Conservation (phyloP, 495 filamentous ascomycete genomes). For the Neurospora discreta region DNA sequence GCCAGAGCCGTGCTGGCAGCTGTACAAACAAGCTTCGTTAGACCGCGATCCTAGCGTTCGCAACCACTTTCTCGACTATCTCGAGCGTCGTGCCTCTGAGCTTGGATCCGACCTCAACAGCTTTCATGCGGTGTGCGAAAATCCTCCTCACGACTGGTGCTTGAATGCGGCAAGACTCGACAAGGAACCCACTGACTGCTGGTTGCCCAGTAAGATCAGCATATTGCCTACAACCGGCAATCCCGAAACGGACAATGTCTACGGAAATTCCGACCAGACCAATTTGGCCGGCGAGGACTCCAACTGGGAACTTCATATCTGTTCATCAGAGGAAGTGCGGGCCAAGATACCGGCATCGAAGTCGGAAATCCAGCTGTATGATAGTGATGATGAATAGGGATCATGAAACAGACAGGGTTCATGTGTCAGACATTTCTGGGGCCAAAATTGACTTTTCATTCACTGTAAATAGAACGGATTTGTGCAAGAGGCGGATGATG, state of each 20-base stretch:
- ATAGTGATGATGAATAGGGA: background rate
- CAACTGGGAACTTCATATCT: background rate
- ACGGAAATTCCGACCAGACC: background rate
- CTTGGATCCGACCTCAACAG: background rate
- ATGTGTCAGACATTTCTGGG: background rate
- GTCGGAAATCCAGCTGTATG: background rate
- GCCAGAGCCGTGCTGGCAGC: background rate
- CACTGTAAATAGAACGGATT: background rate
- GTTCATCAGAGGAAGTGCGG: background rate
- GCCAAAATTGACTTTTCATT: background rate
- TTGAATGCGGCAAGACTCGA: background rate
- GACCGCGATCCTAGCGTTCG: background rate
- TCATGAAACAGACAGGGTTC: background rate
- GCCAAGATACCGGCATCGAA: background rate
- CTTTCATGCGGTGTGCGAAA: accelerated
- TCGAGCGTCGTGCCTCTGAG: background rate
- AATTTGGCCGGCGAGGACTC: background rate
- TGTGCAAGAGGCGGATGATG: background rate
- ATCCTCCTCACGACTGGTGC: background rate
- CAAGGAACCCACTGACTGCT: background rate
- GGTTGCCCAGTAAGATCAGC: background rate
- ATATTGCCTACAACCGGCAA: accelerated
- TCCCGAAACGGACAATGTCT: background rate
- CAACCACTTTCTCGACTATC: background rate
- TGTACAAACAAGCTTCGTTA: background rate